A percentile compares a stretch with the other conserved stretches of the same genome.
Evolutionary conservation across 1,139 yeast genomes (phyloP).

Genomic region (Arxiozyma bovina): DNA sequence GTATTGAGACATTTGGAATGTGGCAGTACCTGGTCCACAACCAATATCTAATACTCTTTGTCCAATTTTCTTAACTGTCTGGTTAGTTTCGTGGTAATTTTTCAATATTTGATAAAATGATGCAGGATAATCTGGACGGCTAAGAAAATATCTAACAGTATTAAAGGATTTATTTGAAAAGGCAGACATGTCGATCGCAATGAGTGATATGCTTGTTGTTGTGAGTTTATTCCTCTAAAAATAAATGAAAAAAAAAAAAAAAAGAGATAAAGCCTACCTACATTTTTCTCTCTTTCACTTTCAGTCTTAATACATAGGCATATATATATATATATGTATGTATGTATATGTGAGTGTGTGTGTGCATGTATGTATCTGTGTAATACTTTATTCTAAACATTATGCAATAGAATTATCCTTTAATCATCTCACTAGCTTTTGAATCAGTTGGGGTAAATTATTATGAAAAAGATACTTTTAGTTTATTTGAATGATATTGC

Average conservation of each 20-base stretch:
- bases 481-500: too few relatives aligned
- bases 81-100: slow-evolving; percentile 33
- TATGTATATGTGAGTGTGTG: too few relatives aligned
- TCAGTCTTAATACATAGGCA: too few relatives aligned
- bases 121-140: slow-evolving; percentile 60
- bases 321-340: too few relatives aligned
- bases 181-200: slow-evolving; percentile 2
- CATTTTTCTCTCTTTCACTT: neutral
- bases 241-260: too few relatives aligned
- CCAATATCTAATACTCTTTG: slow-evolving; percentile 51
- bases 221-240: neutral
- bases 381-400: too few relatives aligned
- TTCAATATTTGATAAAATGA: slow-evolving; percentile 42
- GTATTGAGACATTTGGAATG: slow-evolving; percentile 42
- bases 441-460: neutral
- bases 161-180: slow-evolving; percentile 4
- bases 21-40: slow-evolving; percentile 78
- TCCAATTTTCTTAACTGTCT: neutral
- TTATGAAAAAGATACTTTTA: too few relatives aligned
- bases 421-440: too few relatives aligned
- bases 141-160: slow-evolving; percentile 38
- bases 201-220: neutral
- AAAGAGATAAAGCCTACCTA: too few relatives aligned
- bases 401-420: too few relatives aligned
- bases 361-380: too few relatives aligned